A percentile compares a stretch with the other conserved stretches of the same genome.
These are phyloP conservation scores for Candida sithepensis DNA, from an alignment of 805 yeast species.

Conservation along the genomic window DNA sequence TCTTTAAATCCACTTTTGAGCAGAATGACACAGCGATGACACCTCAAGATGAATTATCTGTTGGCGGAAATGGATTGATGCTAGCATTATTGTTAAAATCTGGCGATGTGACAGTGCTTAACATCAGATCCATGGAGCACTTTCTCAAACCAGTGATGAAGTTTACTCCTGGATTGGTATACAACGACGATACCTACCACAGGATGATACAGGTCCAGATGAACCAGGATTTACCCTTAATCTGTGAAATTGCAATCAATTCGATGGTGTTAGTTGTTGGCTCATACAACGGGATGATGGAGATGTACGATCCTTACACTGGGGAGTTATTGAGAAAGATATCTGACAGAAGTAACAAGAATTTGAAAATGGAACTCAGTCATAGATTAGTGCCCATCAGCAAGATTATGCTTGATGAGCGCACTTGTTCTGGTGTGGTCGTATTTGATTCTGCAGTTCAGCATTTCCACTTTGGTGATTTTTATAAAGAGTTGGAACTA, in stretches of 20 bases:
- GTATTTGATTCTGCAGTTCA: constrained; percentile 40
- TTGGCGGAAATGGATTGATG: constrained; percentile 29
- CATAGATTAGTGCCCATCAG: constrained; percentile 18
- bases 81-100: constrained; percentile 35
- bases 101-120: constrained; percentile 40
- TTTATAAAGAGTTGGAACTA: constrained; percentile 16
- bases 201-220: constrained; percentile 8
- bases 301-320: constrained; percentile 39
- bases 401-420: constrained; percentile 21
- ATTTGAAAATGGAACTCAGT: constrained; percentile 11
- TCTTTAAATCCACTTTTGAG: constrained; percentile 25
- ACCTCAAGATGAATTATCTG: constrained; percentile 16
- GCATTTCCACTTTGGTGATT: constrained; percentile 45
- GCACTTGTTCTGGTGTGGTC: constrained; percentile 33
- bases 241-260: constrained; percentile 28
- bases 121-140: constrained; percentile 33
- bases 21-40: constrained; percentile 15
- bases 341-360: constrained; percentile 17
- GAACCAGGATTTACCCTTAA: constrained; percentile 24
- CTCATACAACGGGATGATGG: constrained; percentile 40
- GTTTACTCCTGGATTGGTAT: constrained; percentile 21
- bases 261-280: constrained; percentile 34
- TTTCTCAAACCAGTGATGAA: constrained; percentile 15
- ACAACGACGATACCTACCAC: constrained; percentile 19
- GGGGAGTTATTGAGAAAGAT: constrained; percentile 38